phyloP scores from a whole-genome alignment of 164 flowering plant species.

The Dillenia turbinata region DNA sequence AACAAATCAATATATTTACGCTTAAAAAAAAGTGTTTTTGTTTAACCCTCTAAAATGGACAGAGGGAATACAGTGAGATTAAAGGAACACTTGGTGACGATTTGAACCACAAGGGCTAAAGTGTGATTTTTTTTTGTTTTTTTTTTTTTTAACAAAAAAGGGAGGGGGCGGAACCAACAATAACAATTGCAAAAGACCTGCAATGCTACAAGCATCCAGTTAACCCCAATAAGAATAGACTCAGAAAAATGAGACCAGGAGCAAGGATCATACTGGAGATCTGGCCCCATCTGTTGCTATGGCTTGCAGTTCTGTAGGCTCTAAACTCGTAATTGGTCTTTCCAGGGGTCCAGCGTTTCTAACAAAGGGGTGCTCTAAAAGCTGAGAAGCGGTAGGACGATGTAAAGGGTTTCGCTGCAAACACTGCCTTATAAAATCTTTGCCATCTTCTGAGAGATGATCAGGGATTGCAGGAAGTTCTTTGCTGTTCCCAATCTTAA shows the following conservation, averaged over 20 bases:
- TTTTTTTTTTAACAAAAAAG: too few species aligned
- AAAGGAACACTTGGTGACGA: too few species aligned
- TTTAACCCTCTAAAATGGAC: too few species aligned
- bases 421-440: slow-evolving; percentile 77
- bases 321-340: slow-evolving; percentile 33
- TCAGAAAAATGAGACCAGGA: not conserved
- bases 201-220: too few species aligned
- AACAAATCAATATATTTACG: too few species aligned
- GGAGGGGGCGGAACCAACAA: too few species aligned
- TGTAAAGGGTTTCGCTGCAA: slow-evolving; percentile 71
- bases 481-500: slow-evolving; percentile 92
- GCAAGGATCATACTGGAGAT: slow-evolving; percentile 37
- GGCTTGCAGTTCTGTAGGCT: slow-evolving; percentile 40
- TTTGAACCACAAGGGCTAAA: too few species aligned
- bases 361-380: slow-evolving; percentile 91
- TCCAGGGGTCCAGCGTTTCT: slow-evolving; percentile 66
- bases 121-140: too few species aligned
- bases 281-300: slow-evolving; percentile 37
- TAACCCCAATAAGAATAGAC: too few species aligned
- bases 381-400: slow-evolving; percentile 83
- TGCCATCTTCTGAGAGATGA: slow-evolving; percentile 81
- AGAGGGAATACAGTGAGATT: too few species aligned
- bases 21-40: too few species aligned
- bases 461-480: slow-evolving; percentile 92
- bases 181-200: too few species aligned